phyloP scores from a whole-genome alignment of 2,329 filamentous ascomycete genomes.

The Aspergillus persii region DNA sequence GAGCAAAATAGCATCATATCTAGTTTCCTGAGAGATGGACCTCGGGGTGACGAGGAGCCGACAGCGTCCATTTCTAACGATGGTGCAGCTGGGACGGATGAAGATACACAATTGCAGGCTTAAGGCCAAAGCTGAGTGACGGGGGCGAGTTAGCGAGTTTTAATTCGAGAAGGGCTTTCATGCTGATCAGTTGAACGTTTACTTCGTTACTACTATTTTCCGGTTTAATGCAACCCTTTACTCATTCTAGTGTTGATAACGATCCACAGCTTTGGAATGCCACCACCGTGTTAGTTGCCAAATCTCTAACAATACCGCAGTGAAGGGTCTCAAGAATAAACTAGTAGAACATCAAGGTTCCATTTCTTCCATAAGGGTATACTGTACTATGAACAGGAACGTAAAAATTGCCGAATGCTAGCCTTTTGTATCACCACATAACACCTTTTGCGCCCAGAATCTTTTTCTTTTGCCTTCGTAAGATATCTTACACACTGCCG shows the following conservation, averaged over 20 bases:
- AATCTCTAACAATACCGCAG: not conserved
- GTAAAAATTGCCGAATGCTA: slow-evolving; percentile 19
- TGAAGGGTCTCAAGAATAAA: not conserved
- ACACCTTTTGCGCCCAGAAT: slow-evolving; percentile 33
- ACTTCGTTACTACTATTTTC: not conserved
- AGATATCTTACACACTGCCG: slow-evolving; percentile 15
- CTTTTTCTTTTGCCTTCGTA: slow-evolving; percentile 20
- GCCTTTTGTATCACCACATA: slow-evolving; percentile 21
- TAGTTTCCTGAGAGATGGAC: slow-evolving; percentile 17
- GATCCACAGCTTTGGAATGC: not conserved
- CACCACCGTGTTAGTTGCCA: not conserved
- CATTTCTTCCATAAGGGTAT: slow-evolving; percentile 20
- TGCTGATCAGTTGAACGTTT: not conserved
- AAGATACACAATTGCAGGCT: not conserved
- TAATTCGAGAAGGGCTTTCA: not conserved
- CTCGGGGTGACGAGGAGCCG: not conserved
- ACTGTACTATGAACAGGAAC: slow-evolving; percentile 17
- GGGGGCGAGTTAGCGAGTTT: not conserved
- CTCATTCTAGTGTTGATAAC: not conserved
- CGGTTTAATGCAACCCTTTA: not conserved
- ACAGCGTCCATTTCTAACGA: not conserved
- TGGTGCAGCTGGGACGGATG: not conserved
- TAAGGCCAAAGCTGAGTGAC: too few species aligned
- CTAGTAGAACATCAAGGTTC: not conserved
- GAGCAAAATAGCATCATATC: slow-evolving; percentile 24